Percentiles rank a stretch among this genome's conserved stretches.
Conservation (phyloP, 1,284 basidiomycete species). For the Boletellus deceptivus region DNA sequence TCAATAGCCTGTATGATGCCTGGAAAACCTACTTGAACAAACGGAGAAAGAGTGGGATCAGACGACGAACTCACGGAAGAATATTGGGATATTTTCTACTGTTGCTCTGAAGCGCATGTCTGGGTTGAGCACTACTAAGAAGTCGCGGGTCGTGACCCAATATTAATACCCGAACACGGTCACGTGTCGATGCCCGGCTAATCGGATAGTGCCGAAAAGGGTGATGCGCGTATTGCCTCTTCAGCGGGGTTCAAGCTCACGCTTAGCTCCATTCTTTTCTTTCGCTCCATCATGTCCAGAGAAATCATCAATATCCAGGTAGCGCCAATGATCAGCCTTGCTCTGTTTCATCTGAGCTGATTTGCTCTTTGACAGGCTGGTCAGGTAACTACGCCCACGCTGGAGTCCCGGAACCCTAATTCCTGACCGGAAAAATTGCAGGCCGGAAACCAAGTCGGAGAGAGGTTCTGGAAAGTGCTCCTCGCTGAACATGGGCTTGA, state of each 20-base stretch:
- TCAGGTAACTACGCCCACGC: constrained; percentile 44
- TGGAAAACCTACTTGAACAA: constrained; percentile 26
- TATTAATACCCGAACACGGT: constrained; percentile 11
- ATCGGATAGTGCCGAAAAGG: constrained; percentile 17
- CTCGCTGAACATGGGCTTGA: constrained; percentile 81
- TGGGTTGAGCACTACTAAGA: neutral
- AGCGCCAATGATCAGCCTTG: constrained; percentile 9
- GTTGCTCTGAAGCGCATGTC: constrained; percentile 68
- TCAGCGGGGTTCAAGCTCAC: constrained; percentile 3
- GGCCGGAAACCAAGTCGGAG: constrained; percentile 77
- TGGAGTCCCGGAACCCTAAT: constrained; percentile 11
- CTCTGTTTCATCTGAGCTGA: constrained; percentile 3
- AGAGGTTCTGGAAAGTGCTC: constrained; percentile 75
- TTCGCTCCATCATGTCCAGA: constrained; percentile 42
- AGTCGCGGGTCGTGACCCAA: constrained; percentile 5
- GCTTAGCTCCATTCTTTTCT: constrained; percentile 14
- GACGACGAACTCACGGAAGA: constrained; percentile 48
- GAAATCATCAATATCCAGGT: constrained; percentile 70
- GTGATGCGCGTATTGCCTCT: constrained; percentile 9
- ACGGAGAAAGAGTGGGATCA: neutral
- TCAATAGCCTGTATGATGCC: constrained; percentile 77
- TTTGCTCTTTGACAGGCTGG: constrained; percentile 43
- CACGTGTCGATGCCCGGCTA: constrained; percentile 15
- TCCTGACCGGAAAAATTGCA: constrained; percentile 29
- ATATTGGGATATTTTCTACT: constrained; percentile 56